phyloP scores from a whole-genome alignment of 805 yeast genomes.

The Pichia scutulata region DNA sequence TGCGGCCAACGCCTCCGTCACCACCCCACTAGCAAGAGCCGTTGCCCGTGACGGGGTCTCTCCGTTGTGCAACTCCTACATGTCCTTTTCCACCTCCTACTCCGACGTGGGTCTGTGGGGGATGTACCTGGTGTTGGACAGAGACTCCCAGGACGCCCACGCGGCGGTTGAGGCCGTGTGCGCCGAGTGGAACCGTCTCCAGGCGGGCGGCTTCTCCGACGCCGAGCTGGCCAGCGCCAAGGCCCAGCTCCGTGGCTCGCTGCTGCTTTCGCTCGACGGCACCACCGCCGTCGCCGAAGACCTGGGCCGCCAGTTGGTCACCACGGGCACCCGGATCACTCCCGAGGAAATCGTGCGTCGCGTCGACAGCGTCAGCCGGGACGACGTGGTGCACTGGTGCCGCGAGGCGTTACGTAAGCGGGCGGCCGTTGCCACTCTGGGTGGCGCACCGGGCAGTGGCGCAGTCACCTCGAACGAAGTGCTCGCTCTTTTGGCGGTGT shows the following conservation, averaged over 20 bases:
- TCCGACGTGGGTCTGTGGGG: constrained; percentile 99
- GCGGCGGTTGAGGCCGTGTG: constrained; percentile 66
- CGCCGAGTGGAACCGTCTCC: constrained; percentile 84
- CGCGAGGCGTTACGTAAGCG: constrained; percentile 53
- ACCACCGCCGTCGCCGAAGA: constrained; percentile 96
- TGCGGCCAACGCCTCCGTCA: constrained; percentile 67
- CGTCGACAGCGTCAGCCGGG: constrained; percentile 69
- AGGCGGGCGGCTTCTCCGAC: constrained; percentile 65
- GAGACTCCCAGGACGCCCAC: constrained; percentile 49
- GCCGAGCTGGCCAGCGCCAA: constrained; percentile 92
- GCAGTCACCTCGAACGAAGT: constrained; percentile 37
- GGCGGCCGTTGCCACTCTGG: constrained; percentile 88
- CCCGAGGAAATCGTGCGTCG: constrained; percentile 69
- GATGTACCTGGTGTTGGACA: constrained; percentile 81
- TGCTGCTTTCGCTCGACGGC: constrained; percentile 84
- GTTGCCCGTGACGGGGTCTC: constrained; percentile 45
- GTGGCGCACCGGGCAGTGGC: constrained; percentile 49
- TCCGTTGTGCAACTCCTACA: constrained; percentile 84
- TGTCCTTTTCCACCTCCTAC: constrained; percentile 95
- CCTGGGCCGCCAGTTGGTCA: constrained; percentile 93
- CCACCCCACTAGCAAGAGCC: constrained; percentile 68
- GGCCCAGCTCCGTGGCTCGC: constrained; percentile 88
- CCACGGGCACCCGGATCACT: constrained; percentile 73
- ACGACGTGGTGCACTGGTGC: constrained; percentile 85
- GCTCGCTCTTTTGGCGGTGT: not conserved